Base-by-base conservation (phyloP, 805 yeast species). In the Yarrowia bubula region DNA sequence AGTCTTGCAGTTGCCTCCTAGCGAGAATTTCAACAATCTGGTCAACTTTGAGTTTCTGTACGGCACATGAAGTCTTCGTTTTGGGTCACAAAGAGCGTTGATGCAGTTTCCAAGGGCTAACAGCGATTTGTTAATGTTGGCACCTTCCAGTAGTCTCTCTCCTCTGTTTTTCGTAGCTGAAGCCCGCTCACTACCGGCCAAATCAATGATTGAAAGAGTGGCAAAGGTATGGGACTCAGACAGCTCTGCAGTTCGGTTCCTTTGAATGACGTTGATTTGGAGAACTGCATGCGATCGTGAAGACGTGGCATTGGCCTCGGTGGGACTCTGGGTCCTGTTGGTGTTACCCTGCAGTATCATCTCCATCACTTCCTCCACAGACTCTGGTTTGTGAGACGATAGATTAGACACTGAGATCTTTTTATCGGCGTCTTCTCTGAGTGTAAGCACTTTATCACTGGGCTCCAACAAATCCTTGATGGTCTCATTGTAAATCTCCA, bases 111-210 rank as follows among this genome's bases (percentile, higher is more conserved):
- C 98, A 51, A 93, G 79, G 0, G 98, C 97, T 57, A 93, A 76
- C 50, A 93, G 78, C 0, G 97, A 91, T 73, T 86, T 85, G 77
- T 93, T 93, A 72, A 93, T 93, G 74, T 90, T 90, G 13, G 98
- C 98, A 32, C 98, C 98, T 74, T 93, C 98, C 65, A 84, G 83
- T 13, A 93, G 79, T 57, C 97, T 77, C 35, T 81, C 83, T 0
- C 98, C 98, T 51, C 91, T 76, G 74, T 93, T 93, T 69, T 84
- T 85, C 0, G 98, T 92, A 0, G 95, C 88, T 0, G 95, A 86
- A 0, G 98, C 98, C 46, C 98, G 79, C 76, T 93, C 98, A 75
- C 96, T 89, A 4, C 98, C 98, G 0, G 98, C 98, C 50, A 93
- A 77, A 75, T 93, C 98, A 55, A 93, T 92, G 32, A 93, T 88